A percentile compares a stretch with the other conserved stretches of the same genome.
phyloP scores from a whole-genome alignment of 176 grass and related monocot genomes.

The Carex pumila region DNA sequence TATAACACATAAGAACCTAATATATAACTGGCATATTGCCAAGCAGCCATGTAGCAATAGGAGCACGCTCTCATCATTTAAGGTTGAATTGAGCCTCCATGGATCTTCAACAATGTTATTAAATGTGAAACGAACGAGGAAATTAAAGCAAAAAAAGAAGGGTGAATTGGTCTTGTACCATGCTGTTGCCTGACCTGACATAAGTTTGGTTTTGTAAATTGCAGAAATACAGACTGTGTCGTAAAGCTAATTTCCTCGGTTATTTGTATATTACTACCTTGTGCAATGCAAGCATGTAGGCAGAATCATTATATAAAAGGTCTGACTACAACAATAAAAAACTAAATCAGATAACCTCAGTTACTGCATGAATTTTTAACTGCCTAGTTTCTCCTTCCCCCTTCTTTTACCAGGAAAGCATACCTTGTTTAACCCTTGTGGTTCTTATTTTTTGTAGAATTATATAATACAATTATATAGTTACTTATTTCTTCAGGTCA shows the following conservation, averaged over 20 bases:
- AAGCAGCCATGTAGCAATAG: neutral
- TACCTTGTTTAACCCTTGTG: neutral
- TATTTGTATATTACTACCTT: neutral
- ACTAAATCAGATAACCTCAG: neutral
- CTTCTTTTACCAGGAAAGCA: neutral
- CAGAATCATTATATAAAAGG: neutral
- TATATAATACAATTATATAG: conserved; percentile 15
- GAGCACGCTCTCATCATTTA: too few species aligned
- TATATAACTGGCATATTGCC: neutral
- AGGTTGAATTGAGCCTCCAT: neutral
- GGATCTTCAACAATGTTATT: conserved; percentile 4
- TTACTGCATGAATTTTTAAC: neutral
- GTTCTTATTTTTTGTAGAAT: neutral
- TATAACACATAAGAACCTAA: neutral
- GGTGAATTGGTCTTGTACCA: neutral
- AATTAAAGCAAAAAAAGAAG: neutral
- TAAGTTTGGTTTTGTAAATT: neutral
- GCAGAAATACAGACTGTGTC: neutral
- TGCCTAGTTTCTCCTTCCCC: neutral
- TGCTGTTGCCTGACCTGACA: neutral
- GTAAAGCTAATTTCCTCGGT: neutral
- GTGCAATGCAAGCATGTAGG: neutral
- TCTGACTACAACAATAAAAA: neutral
- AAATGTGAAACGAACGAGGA: neutral
- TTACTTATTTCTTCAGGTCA: conserved; percentile 47